These are phyloP conservation scores for Verticillium dahliae DNA, from an alignment of 2,329 filamentous ascomycete species.

Conservation along the genomic window DNA sequence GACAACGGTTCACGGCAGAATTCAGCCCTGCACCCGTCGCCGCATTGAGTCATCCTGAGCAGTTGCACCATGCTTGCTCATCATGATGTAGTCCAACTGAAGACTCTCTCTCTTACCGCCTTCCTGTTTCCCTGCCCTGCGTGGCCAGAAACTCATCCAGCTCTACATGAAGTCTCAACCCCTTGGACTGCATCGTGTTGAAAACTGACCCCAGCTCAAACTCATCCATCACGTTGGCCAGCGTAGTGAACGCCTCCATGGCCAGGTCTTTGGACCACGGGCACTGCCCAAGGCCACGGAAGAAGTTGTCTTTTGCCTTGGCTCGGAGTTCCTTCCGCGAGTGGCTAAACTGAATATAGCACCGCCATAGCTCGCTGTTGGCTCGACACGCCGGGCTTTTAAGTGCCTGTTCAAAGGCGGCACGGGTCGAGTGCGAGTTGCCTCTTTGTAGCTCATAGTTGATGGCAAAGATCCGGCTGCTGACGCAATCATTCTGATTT, in stretches of 20 bases:
- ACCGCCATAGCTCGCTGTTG: conserved; percentile 39
- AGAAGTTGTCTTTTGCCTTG: conserved; percentile 41
- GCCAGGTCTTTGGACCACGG: conserved; percentile 43
- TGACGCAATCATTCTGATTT: conserved; percentile 30
- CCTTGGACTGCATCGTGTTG: conserved; percentile 39
- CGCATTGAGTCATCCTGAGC: neutral
- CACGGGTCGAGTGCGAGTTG: conserved; percentile 40
- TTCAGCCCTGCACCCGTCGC: neutral
- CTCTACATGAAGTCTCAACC: conserved; percentile 43
- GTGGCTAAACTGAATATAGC: conserved; percentile 42
- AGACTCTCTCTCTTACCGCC: neutral
- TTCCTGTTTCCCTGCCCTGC: conserved; percentile 15
- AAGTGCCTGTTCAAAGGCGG: conserved; percentile 47
- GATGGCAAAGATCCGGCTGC: conserved; percentile 42
- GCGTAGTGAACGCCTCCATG: conserved; percentile 44
- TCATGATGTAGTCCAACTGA: neutral
- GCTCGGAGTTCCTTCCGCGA: conserved; percentile 27
- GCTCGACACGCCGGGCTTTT: conserved; percentile 28
- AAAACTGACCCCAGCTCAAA: conserved; percentile 43
- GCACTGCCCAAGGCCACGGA: conserved; percentile 38
- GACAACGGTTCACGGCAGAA: neutral
- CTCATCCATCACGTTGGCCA: conserved; percentile 36
- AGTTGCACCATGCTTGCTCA: neutral
- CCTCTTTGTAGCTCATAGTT: conserved; percentile 41
- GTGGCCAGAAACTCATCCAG: conserved; percentile 39